Percentiles rank a stretch among this genome's conserved stretches.
These are phyloP conservation scores for Boletus sp. DNA, from an alignment of 1,284 basidiomycete genomes.

Conservation along the genomic window DNA sequence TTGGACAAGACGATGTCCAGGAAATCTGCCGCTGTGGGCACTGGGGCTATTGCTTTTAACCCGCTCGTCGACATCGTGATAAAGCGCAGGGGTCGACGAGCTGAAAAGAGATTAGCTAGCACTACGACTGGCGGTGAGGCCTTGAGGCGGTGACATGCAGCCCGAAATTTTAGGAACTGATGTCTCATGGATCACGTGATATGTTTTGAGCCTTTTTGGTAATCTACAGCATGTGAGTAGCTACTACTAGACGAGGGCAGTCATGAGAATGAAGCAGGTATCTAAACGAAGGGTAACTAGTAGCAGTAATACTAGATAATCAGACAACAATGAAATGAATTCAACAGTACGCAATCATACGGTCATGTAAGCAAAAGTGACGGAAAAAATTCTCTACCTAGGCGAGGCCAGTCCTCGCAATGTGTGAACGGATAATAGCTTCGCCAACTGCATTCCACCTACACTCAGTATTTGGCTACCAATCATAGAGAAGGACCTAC, in stretches of 20 bases:
- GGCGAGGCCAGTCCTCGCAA: constrained; percentile 50
- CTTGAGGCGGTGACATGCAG: neutral
- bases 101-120: constrained; percentile 9
- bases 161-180: constrained; percentile 14
- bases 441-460: constrained; percentile 47
- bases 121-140: neutral
- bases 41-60: constrained; percentile 93
- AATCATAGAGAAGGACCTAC: constrained; percentile 36
- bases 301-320: constrained; percentile 22
- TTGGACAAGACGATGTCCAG: constrained; percentile 92
- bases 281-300: constrained; percentile 31
- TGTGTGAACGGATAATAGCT: constrained; percentile 60
- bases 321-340: constrained; percentile 17
- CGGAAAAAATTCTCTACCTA: constrained; percentile 22
- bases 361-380: constrained; percentile 10
- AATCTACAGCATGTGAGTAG: constrained; percentile 23
- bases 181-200: constrained; percentile 19
- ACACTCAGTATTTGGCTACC: constrained; percentile 4
- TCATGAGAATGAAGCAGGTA: constrained; percentile 24
- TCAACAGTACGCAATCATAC: constrained; percentile 9
- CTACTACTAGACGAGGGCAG: constrained; percentile 26
- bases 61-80: constrained; percentile 78
- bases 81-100: neutral
- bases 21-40: constrained; percentile 93
- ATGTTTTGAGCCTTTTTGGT: constrained; percentile 1